phyloP scores from a whole-genome alignment of 2,329 filamentous ascomycete genomes.

The Ampelomyces quisqualis region DNA sequence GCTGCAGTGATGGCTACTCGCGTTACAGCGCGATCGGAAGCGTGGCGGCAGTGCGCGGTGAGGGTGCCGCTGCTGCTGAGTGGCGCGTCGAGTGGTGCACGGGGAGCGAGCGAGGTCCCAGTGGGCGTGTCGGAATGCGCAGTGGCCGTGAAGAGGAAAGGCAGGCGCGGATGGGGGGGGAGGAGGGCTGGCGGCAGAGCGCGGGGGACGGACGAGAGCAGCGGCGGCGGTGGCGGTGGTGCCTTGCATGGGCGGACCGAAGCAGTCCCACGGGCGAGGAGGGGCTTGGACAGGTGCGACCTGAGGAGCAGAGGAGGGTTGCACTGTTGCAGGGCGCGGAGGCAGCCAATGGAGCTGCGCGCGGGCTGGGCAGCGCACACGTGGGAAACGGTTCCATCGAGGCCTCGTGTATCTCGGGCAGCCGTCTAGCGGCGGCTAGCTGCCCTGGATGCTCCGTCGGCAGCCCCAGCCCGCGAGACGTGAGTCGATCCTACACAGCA shows the following conservation, averaged over 20 bases:
- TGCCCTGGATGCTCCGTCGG: constrained; percentile 36
- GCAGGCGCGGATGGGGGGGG: no score
- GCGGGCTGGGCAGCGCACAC: constrained; percentile 32
- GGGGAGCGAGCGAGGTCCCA: constrained; percentile 17
- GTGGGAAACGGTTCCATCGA: constrained; percentile 42
- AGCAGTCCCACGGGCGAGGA: constrained; percentile 21
- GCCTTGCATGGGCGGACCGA: constrained; percentile 41
- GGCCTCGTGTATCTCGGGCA: constrained; percentile 43
- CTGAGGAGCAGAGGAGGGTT: no score
- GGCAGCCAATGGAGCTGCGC: constrained; percentile 34
- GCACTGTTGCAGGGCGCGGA: constrained; percentile 4
- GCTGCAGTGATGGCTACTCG: no score
- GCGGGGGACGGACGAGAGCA: constrained; percentile 27
- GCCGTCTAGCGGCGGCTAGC: constrained; percentile 40
- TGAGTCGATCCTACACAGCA: no score
- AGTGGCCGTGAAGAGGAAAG: constrained; percentile 14
- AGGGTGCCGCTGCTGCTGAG: neutral
- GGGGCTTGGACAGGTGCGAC: no score
- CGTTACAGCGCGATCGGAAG: constrained; percentile 33
- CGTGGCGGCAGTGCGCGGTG: constrained; percentile 38
- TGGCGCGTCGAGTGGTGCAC: constrained; percentile 19
- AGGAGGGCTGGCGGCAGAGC: constrained; percentile 21
- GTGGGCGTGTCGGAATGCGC: constrained; percentile 15
- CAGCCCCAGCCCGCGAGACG: no score
- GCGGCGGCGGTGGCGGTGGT: constrained; percentile 19